Percentiles rank a stretch among this genome's conserved stretches.
Evolutionary conservation across 2,329 filamentous ascomycete species (phyloP).

Genomic region (Cercospora brassicicola): DNA sequence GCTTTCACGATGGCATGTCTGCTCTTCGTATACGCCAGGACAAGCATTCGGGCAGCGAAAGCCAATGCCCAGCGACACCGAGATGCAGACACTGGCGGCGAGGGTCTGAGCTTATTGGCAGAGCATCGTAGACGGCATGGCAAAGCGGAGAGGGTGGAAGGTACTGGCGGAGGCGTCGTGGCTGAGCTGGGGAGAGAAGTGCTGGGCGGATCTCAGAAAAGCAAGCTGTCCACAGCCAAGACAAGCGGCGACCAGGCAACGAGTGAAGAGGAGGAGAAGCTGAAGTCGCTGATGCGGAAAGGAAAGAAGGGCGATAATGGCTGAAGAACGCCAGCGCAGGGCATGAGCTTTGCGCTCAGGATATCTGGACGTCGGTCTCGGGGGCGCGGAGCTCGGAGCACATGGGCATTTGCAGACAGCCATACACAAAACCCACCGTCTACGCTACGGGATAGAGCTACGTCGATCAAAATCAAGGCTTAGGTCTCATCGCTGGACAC

Average conservation of each 20-base stretch:
- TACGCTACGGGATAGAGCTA: background rate
- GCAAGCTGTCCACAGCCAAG: constrained; percentile 14
- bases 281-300: constrained; percentile 10
- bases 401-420: background rate
- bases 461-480: background rate
- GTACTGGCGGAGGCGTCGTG: constrained; percentile 42
- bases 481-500: background rate
- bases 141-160: constrained; percentile 48
- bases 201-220: constrained; percentile 34
- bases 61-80: constrained; percentile 62
- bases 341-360: background rate
- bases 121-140: constrained; percentile 58
- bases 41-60: constrained; percentile 66
- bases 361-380: background rate
- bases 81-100: constrained; percentile 56
- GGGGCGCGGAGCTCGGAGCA: background rate
- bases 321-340: background rate
- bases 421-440: background rate
- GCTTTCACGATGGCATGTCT: constrained; percentile 62
- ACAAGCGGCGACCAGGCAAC: background rate
- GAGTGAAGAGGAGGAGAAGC: constrained; percentile 16
- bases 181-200: constrained; percentile 37
- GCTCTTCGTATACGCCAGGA: constrained; percentile 63
- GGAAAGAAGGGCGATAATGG: constrained; percentile 2
- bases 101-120: constrained; percentile 53